Conservation (phyloP, 176 grass and related monocot species). For the Areca catechu region DNA sequence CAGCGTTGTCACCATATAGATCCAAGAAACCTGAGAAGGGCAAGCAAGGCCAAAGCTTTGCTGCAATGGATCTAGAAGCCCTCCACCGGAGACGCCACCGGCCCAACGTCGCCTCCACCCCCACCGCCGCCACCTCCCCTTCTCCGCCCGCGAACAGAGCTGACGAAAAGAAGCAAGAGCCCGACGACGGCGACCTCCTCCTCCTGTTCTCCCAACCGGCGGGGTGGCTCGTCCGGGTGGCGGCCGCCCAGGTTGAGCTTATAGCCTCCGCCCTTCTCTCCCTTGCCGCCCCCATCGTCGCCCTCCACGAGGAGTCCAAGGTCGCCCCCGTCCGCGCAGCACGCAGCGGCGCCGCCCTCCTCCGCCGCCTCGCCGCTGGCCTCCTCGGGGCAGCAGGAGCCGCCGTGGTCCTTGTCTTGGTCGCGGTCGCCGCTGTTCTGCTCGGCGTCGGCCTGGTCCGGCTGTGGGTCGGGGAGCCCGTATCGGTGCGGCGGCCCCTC, state of each 20-base stretch:
- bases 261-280: conserved; percentile 20
- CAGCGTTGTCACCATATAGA: too few species aligned
- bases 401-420: conserved; percentile 9
- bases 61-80: too few species aligned
- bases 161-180: too few species aligned
- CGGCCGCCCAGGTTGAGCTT: conserved; percentile 16
- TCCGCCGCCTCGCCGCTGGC: conserved; percentile 25
- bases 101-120: too few species aligned
- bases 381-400: conserved; percentile 21
- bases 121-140: too few species aligned
- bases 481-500: conserved; percentile 12
- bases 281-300: conserved; percentile 18
- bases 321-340: conserved; percentile 10
- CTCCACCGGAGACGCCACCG: too few species aligned
- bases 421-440: conserved; percentile 18
- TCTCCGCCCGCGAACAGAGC: too few species aligned
- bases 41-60: too few species aligned
- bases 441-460: conserved; percentile 24
- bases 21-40: too few species aligned
- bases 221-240: conserved; percentile 25
- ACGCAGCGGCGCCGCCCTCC: conserved; percentile 5
- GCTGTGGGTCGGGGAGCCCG: conserved; percentile 32
- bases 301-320: conserved; percentile 22
- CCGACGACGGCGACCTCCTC: neutral
- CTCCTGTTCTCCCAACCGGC: conserved; percentile 16